Evolutionary conservation across 306 rosid species (phyloP).

Genomic region (Malus sylvestris): DNA sequence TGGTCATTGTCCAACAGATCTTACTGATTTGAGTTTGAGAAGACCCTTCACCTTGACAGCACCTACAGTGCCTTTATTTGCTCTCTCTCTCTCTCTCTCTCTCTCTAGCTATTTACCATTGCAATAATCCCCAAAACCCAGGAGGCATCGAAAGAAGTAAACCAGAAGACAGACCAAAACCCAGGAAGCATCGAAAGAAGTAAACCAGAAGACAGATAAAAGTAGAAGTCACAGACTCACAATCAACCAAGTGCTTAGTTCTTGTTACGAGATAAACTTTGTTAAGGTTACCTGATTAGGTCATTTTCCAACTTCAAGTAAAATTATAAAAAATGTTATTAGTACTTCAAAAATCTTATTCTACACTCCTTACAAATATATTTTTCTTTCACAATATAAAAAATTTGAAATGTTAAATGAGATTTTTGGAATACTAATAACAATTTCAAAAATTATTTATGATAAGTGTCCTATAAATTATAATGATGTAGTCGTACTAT

Average conservation of each 20-base stretch:
- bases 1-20: constrained; percentile 27
- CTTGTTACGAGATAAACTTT: background rate
- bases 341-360: no score
- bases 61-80: constrained; percentile 6
- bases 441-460: no score
- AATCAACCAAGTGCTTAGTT: constrained; percentile 16
- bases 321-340: no score
- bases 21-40: constrained; percentile 23
- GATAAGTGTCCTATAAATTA: no score
- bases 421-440: no score
- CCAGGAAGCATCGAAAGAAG: constrained; percentile 19
- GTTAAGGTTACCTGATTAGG: background rate
- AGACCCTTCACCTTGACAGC: constrained; percentile 23
- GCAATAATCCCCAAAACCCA: constrained; percentile 27
- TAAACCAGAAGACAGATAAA: background rate
- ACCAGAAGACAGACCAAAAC: background rate
- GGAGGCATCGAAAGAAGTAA: constrained; percentile 13
- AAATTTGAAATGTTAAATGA: fast-evolving
- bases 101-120: background rate
- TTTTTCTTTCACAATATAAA: no score
- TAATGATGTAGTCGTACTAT: no score
- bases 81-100: background rate
- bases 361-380: no score
- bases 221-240: constrained; percentile 9
- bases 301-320: background rate